A percentile compares a stretch with the other conserved stretches of the same genome.
These are phyloP conservation scores for Trametes meyenii DNA, from an alignment of 768 basidiomycete species.

Conservation along the genomic window DNA sequence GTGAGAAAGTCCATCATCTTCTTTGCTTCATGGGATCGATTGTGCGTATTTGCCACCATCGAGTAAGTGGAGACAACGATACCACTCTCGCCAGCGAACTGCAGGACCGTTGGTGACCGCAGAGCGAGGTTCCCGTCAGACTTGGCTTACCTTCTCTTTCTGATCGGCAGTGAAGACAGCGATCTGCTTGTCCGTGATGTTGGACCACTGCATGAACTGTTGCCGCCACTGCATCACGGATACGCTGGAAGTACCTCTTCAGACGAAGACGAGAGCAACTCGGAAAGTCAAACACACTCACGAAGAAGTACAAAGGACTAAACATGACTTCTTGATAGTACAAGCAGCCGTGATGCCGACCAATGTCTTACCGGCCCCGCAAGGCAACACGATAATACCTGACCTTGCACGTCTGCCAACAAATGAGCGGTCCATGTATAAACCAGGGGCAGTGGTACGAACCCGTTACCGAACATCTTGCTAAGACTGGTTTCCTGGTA, in stretches of 20 bases:
- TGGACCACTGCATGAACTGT: conserved; percentile 99
- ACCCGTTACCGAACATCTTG: conserved; percentile 99
- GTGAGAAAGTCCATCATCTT: conserved; percentile 99
- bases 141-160: conserved; percentile 81
- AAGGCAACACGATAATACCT: conserved; percentile 97
- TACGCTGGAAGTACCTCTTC: conserved; percentile 48
- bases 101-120: conserved; percentile 14
- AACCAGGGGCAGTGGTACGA: conserved; percentile 27
- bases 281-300: conserved; percentile 46
- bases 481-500: conserved; percentile 98
- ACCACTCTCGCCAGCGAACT: conserved; percentile 97
- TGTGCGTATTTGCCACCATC: conserved; percentile 99
- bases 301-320: conserved; percentile 98
- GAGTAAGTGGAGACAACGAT: conserved; percentile 99
- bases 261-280: neutral
- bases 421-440: conserved; percentile 13
- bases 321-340: conserved; percentile 98
- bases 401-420: conserved; percentile 87
- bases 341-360: conserved; percentile 99
- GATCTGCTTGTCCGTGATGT: conserved; percentile 94
- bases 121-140: neutral
- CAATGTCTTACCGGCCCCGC: conserved; percentile 97
- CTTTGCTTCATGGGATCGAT: conserved; percentile 97
- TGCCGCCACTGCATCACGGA: conserved; percentile 99
- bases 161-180: conserved; percentile 97